phyloP scores from a whole-genome alignment of 768 basidiomycete genomes.

The Hemileccinum impolitum region DNA sequence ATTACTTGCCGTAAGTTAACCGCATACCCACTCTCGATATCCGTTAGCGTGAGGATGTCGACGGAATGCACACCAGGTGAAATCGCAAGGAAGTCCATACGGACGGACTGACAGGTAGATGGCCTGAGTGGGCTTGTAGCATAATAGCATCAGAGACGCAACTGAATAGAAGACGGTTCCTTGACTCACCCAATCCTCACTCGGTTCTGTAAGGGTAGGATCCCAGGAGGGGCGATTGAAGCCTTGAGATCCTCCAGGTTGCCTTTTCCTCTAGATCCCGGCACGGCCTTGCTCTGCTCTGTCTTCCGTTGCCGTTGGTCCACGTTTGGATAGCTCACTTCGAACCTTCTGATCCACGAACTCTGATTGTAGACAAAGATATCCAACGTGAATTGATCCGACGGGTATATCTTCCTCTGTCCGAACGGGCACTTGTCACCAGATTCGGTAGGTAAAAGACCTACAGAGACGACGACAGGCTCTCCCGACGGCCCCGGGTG shows the following conservation, averaged over 20 bases:
- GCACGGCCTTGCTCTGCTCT: constrained; percentile 25
- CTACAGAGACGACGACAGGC: constrained; percentile 69
- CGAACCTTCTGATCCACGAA: constrained; percentile 71
- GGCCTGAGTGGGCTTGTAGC: constrained; percentile 66
- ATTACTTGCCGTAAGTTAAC: constrained; percentile 65
- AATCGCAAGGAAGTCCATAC: constrained; percentile 82
- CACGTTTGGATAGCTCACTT: constrained; percentile 64
- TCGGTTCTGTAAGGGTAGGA: constrained; percentile 73
- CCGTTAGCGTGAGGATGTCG: constrained; percentile 67
- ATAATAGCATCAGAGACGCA: constrained; percentile 2
- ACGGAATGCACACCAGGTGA: constrained; percentile 77
- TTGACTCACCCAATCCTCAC: constrained; percentile 72
- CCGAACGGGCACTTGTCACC: constrained; percentile 9
- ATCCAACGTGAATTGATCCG: constrained; percentile 76
- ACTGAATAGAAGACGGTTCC: background rate
- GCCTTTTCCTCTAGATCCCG: constrained; percentile 16
- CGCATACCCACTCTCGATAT: constrained; percentile 67
- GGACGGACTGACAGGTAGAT: constrained; percentile 78
- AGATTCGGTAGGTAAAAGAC: constrained; percentile 35
- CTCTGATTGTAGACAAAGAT: constrained; percentile 87
- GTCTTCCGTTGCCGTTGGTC: constrained; percentile 40
- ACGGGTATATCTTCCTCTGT: constrained; percentile 59
- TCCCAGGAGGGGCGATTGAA: constrained; percentile 46
- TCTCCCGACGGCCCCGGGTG: constrained; percentile 37
- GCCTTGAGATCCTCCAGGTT: constrained; percentile 27